A percentile compares a stretch with the other conserved stretches of the same genome.
These are phyloP conservation scores for Tausonia pullulans DNA, from an alignment of 1,284 basidiomycete species.

Conservation along the genomic window DNA sequence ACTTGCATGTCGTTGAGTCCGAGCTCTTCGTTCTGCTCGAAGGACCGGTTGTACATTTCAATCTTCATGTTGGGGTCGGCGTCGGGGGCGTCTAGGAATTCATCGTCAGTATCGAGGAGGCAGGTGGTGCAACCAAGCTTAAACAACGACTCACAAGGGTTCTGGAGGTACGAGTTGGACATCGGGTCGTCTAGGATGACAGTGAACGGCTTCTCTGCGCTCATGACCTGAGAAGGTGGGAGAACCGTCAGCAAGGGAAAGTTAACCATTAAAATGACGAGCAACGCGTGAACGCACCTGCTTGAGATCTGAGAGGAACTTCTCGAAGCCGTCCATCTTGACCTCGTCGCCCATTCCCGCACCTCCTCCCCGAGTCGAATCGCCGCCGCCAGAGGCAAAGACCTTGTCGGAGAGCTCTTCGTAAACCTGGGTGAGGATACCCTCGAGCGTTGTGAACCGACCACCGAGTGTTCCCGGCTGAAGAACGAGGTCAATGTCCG, in stretches of 20 bases:
- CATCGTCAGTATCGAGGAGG: neutral
- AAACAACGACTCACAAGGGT: slow-evolving; percentile 45
- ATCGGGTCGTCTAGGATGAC: slow-evolving; percentile 92
- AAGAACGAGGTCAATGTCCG: slow-evolving; percentile 88
- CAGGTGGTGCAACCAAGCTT: neutral
- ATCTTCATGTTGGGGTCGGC: slow-evolving; percentile 82
- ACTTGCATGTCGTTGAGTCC: slow-evolving; percentile 95
- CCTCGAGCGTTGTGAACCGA: slow-evolving; percentile 96
- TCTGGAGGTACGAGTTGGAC: slow-evolving; percentile 92
- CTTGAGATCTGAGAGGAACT: slow-evolving; percentile 71
- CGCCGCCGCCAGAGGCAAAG: slow-evolving; percentile 57
- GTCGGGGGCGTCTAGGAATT: slow-evolving; percentile 55
- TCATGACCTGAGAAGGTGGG: slow-evolving; percentile 49
- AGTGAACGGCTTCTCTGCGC: slow-evolving; percentile 67
- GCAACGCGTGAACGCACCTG: slow-evolving; percentile 40
- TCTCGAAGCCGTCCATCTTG: slow-evolving; percentile 49
- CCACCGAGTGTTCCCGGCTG: slow-evolving; percentile 92
- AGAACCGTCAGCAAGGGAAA: slow-evolving; percentile 3
- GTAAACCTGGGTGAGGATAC: slow-evolving; percentile 86
- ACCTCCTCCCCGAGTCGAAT: slow-evolving; percentile 24
- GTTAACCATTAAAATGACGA: neutral
- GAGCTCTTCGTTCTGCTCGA: slow-evolving; percentile 89
- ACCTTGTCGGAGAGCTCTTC: slow-evolving; percentile 88
- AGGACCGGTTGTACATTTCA: slow-evolving; percentile 70
- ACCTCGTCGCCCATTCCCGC: slow-evolving; percentile 34